A percentile compares a stretch with the other conserved stretches of the same genome.
These are phyloP conservation scores for Platanus orientalis DNA, from an alignment of 164 flowering plant species.

Conservation along the genomic window DNA sequence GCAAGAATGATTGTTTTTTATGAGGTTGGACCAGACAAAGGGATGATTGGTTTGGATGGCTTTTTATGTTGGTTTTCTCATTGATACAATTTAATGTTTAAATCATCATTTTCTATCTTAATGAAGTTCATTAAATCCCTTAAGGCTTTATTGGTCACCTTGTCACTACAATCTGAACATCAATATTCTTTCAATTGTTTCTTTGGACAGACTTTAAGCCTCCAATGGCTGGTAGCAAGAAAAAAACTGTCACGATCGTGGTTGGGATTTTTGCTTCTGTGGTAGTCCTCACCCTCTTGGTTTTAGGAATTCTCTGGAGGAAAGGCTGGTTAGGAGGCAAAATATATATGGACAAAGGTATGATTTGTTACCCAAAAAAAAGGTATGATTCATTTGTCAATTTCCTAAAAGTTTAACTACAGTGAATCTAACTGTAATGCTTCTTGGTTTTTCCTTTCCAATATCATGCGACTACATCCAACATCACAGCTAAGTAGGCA, in stretches of 20 bases:
- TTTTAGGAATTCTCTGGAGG: constrained; percentile 31
- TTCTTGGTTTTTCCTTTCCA: constrained; percentile 1
- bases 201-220: constrained; percentile 48
- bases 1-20: no score
- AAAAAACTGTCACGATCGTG: constrained; percentile 11
- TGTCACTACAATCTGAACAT: not conserved
- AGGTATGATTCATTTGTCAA: not conserved
- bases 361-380: no score
- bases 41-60: not conserved
- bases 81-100: not conserved
- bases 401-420: not conserved
- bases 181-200: not conserved
- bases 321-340: constrained; percentile 54
- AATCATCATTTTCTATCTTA: not conserved
- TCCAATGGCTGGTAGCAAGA: constrained; percentile 31
- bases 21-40: not conserved
- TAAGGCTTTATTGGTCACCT: not conserved
- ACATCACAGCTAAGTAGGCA: not conserved
- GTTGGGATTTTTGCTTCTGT: constrained; percentile 32
- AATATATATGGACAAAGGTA: constrained; percentile 45
- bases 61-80: not conserved
- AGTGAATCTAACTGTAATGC: not conserved
- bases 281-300: constrained; percentile 27
- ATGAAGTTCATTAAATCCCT: not conserved
- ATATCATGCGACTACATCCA: not conserved